Conservation (phyloP, 352 stramenopile genomes). For the Chrysophaeum taylorii region DNA sequence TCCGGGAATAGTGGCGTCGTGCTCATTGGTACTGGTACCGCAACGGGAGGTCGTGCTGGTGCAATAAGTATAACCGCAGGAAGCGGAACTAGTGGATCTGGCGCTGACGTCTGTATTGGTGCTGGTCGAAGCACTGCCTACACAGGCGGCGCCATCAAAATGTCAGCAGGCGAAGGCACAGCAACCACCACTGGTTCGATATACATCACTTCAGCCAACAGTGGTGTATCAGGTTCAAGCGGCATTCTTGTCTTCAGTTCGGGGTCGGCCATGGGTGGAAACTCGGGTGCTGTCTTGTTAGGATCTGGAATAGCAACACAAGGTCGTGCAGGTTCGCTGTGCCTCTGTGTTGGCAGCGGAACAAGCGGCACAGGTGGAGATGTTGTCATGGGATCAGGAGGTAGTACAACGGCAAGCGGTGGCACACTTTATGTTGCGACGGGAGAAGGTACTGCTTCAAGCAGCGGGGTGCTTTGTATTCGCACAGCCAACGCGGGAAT, state of each 20-base stretch:
- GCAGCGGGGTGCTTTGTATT: neutral
- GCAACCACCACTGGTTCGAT: neutral
- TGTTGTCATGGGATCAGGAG: neutral
- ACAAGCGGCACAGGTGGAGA: constrained; percentile 4
- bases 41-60: neutral
- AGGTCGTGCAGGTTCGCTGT: constrained; percentile 54
- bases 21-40: neutral
- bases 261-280: neutral
- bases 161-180: neutral
- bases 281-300: constrained; percentile 10
- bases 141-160: neutral
- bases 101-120: neutral
- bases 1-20: neutral
- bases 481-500: neutral
- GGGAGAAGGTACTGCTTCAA: neutral
- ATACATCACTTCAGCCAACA: neutral
- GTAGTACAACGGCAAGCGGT: neutral
- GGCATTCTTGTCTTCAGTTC: constrained; percentile 3
- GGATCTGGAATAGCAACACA: constrained; percentile 33
- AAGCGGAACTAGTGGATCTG: constrained; percentile 2
- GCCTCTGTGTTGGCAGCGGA: constrained; percentile 27
- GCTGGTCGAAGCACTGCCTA: neutral
- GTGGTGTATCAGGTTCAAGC: neutral
- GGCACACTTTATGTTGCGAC: neutral
- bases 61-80: neutral